These are phyloP conservation scores for Paramarasmius palmivorus DNA, from an alignment of 1,284 basidiomycete species.

Conservation along the genomic window DNA sequence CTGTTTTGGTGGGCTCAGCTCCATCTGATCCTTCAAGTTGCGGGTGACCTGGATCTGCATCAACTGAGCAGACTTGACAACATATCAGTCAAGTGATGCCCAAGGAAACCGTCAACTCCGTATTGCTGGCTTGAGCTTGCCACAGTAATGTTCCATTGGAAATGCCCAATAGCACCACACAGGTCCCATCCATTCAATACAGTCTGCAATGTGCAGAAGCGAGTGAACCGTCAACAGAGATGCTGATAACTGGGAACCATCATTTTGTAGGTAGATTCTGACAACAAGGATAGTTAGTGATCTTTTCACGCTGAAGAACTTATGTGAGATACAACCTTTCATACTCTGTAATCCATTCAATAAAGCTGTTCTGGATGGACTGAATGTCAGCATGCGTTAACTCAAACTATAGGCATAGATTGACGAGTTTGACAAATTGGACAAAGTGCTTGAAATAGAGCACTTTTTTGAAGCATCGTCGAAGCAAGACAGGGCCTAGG, in stretches of 20 bases:
- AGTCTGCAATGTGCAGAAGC: conserved; percentile 38
- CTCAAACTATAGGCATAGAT: conserved; percentile 40
- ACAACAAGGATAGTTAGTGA: no score
- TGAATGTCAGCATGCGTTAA: conserved; percentile 33
- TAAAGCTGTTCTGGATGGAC: conserved; percentile 31
- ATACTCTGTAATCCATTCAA: conserved; percentile 41
- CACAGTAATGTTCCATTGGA: conserved; percentile 36
- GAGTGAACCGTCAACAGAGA: conserved; percentile 42
- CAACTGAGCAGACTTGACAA: no score
- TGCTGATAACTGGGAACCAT: conserved; percentile 26
- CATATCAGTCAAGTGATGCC: no score
- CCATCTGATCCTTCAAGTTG: no score
- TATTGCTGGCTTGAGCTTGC: conserved; percentile 23
- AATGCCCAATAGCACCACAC: conserved; percentile 48
- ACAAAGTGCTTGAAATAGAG: conserved; percentile 46
- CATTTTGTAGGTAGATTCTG: conserved; percentile 41
- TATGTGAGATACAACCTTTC: conserved; percentile 33
- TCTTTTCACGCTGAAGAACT: not conserved
- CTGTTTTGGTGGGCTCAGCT: no score
- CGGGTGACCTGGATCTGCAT: no score
- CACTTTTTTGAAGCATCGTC: conserved; percentile 23
- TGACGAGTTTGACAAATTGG: conserved; percentile 36
- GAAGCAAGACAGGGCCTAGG: conserved; percentile 39
- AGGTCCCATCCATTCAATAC: conserved; percentile 33
- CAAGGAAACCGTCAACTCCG: conserved; percentile 27